phyloP scores from a whole-genome alignment of 139 green algal species.

The Mychonastes homosphaera region DNA sequence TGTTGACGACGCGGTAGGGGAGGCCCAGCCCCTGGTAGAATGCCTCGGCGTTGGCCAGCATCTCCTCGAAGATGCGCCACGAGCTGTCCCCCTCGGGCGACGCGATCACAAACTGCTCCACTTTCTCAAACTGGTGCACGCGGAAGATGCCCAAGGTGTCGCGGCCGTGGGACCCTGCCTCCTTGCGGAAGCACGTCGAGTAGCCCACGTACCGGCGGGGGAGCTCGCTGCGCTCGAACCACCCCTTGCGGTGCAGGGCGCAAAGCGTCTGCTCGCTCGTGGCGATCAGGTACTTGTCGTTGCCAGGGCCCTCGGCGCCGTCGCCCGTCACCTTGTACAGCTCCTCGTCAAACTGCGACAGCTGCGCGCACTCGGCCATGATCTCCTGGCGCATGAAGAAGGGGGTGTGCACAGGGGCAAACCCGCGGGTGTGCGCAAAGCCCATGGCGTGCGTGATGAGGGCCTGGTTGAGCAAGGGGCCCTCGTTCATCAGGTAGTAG shows the following conservation, averaged over 20 bases:
- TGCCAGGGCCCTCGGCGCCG: slow-evolving; percentile 37
- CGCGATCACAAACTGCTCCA: slow-evolving; percentile 96
- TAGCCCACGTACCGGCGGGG: slow-evolving; percentile 85
- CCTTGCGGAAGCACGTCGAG: slow-evolving; percentile 99
- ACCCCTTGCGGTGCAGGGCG: slow-evolving; percentile 81
- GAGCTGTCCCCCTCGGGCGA: slow-evolving; percentile 65
- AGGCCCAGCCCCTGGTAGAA: slow-evolving; percentile 50
- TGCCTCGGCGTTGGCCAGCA: slow-evolving; percentile 85
- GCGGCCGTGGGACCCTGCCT: slow-evolving; percentile 88
- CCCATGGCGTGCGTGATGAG: slow-evolving; percentile 64
- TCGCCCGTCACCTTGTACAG: slow-evolving; percentile 80
- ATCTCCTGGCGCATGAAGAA: slow-evolving; percentile 71
- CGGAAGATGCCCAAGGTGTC: slow-evolving; percentile 69
- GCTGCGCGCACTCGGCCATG: slow-evolving; percentile 98
- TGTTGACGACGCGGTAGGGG: slow-evolving; percentile 94
- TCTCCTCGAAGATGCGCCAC: slow-evolving; percentile 94
- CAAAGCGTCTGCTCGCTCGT: slow-evolving; percentile 97
- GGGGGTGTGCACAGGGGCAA: slow-evolving; percentile 75
- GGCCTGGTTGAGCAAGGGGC: slow-evolving; percentile 94
- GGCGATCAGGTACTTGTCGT: slow-evolving; percentile 99
- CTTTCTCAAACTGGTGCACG: too few species aligned
- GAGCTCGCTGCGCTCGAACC: slow-evolving; percentile 83
- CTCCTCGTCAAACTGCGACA: slow-evolving; percentile 97
- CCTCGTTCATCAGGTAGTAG: slow-evolving; percentile 89
- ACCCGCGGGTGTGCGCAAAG: slow-evolving; percentile 56